Base-by-base conservation (phyloP, 192 early-diverging fungal species). In the Podila horticola region DNA sequence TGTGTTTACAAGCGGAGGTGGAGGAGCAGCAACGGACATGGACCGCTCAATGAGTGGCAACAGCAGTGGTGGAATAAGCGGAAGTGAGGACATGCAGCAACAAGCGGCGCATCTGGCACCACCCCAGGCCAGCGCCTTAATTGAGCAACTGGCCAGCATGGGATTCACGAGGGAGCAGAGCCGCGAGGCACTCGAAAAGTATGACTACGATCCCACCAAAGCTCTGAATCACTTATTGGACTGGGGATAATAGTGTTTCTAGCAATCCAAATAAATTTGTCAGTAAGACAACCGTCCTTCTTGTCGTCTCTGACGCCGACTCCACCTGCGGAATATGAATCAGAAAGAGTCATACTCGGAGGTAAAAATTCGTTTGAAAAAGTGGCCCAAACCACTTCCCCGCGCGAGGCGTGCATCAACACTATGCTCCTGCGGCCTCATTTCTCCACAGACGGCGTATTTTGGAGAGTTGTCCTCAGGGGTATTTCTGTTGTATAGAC, bases 211-310 rank as follows among this genome's bases (percentile, higher is more conserved):
- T 77, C 81, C 92, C 20, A 86, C 91, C 66, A 88, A 90, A 79
- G 94, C 94, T 0, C 89, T 91, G 65, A 94, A 95, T 74, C 92
- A 92, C 71, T 82, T 95, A 30, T 81, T 95, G 55, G 93, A 94
- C 79, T 89, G 85, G 60, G 86, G 90, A 61, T 64, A 79, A 5
- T 72, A 57, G 33, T n/a, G 5, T n/a, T 17, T 41, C 4, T 59
- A 13, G 29, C 13, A 9, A n/a, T 59, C 22, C 22, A 19, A 55
- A 59, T 59, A 36, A 36, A 36, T 36, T 36, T 36, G 9, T 36
- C 34, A 10, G 2, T 20, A 10, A 20, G n/a, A 52, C n/a, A n/a
- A n/a, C 11, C 33, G 34, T 1, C 10, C 6, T 36, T 7, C 33
- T 34, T 34, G 34, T 36, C 34, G 9, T 36, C 9, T 10, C 34